phyloP scores from a whole-genome alignment of 1,284 basidiomycete species.

The Moesziomyces sp. region DNA sequence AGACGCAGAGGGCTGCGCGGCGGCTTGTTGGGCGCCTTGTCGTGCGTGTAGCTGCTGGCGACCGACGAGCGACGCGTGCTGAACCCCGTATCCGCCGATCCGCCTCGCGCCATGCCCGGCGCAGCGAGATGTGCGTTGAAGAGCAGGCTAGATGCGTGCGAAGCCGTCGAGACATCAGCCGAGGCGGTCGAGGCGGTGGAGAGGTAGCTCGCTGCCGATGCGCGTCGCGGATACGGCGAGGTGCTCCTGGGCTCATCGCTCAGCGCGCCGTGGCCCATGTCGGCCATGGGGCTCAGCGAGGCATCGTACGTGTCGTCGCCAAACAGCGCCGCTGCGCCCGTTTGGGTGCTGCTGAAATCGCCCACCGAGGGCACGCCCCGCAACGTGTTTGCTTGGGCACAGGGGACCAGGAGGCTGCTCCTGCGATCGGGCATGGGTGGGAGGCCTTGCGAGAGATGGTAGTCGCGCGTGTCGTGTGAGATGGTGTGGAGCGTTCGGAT shows the following conservation, averaged over 20 bases:
- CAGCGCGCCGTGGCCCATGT: slow-evolving; percentile 23
- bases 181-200: slow-evolving; percentile 37
- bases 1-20: slow-evolving; percentile 27
- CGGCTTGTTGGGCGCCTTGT: slow-evolving; percentile 17
- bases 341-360: slow-evolving; percentile 23
- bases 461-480: slow-evolving; percentile 18
- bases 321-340: slow-evolving; percentile 20
- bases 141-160: slow-evolving; percentile 38
- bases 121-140: slow-evolving; percentile 28
- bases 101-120: slow-evolving; percentile 16
- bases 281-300: slow-evolving; percentile 35
- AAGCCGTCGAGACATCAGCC: slow-evolving; percentile 18
- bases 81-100: slow-evolving; percentile 12
- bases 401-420: slow-evolving; percentile 15
- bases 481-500: slow-evolving; percentile 16
- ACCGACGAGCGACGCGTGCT: slow-evolving; percentile 40
- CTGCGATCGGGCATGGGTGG: slow-evolving; percentile 19
- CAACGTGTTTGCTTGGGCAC: background rate
- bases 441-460: slow-evolving; percentile 2
- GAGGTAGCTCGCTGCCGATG: slow-evolving; percentile 30
- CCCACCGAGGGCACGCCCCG: slow-evolving; percentile 15
- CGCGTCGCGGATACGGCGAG: slow-evolving; percentile 8
- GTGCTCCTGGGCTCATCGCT: slow-evolving; percentile 2
- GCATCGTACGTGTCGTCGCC: slow-evolving; percentile 27
- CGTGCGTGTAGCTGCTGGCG: slow-evolving; percentile 30